Evolutionary conservation across 129 eudicot genomes (phyloP), one percentile per base, ranked within the genome.

Genomic region (Flaveria sonorensis): DNA sequence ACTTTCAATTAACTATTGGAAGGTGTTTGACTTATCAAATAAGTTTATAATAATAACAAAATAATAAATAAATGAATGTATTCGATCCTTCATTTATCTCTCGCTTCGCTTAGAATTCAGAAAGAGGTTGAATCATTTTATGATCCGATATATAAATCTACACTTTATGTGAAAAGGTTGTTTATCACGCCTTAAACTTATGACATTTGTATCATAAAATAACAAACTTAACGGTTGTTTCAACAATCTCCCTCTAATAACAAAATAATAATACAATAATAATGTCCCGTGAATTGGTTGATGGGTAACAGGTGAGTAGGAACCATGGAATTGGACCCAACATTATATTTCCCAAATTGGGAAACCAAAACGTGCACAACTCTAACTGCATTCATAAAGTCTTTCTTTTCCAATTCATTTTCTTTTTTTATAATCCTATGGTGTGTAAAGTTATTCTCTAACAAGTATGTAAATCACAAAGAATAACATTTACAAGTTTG

Each of bases 281-380:
- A 61, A 28, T 28, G 43, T 61, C 68, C 43, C 28, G 3, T 61
- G 42, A 61, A 61, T 61, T 61, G 42, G 40, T 28, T 61, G 16
- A 28, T 40, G 68, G 40, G 68, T 26, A 61, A 61, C 18, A 61
- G 42, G 43, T 61, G 68, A 24, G 40, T 28, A 24, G 68, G 19
- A 61, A 14, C 67, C 40, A 61, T 24, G 43, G 68, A 24, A 14
- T 26, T 61, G 68, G 43, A 61, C 20, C 68, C 42, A 61, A 28
- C 43, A 26, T 24, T 12, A 26, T 28, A 12, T 43, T 26, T 26
- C 68, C 68, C 42, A 61, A 61, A 12, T 26, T 60, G 66, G 68
- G 14, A 61, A 61, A 26, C 19, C 68, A 61, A 26, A 28, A 61
- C 68, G 68, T 61, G 68, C 68, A 61, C 68, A 61, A 61, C 68